These are phyloP conservation scores for Trichodelitschia bisporula DNA, from an alignment of 495 filamentous ascomycete species.

Conservation along the genomic window DNA sequence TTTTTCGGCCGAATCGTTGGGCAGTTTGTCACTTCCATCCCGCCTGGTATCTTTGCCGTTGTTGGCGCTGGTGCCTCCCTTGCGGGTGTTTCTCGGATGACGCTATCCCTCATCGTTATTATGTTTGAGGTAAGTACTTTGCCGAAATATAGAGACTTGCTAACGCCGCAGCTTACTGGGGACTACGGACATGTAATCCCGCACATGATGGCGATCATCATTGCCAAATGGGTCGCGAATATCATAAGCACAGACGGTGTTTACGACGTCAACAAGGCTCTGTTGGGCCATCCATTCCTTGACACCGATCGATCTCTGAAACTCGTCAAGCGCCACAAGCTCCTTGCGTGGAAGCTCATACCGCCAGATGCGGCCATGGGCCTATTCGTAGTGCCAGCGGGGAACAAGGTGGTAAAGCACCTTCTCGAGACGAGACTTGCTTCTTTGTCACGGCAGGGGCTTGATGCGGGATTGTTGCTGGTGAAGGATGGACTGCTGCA, in stretches of 20 bases:
- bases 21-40: slow-evolving; percentile 21
- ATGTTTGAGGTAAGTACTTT: slow-evolving; percentile 24
- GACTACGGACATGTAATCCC: slow-evolving; percentile 24
- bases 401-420: slow-evolving; percentile 19
- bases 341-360: slow-evolving; percentile 21
- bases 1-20: slow-evolving; percentile 30
- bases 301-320: slow-evolving; percentile 23
- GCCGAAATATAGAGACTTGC: slow-evolving; percentile 19
- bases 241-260: slow-evolving; percentile 24
- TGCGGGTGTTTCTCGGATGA: slow-evolving; percentile 32
- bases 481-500: slow-evolving; percentile 20
- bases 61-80: slow-evolving; percentile 32
- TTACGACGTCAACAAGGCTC: slow-evolving; percentile 28
- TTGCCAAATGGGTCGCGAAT: slow-evolving; percentile 33
- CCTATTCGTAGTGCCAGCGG: slow-evolving; percentile 24
- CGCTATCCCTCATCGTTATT: slow-evolving; percentile 29
- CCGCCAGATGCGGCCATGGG: slow-evolving; percentile 27
- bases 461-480: slow-evolving; percentile 29
- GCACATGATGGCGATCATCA: slow-evolving; percentile 32
- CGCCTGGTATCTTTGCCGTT: slow-evolving; percentile 34
- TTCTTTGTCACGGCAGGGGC: slow-evolving; percentile 22
- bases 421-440: slow-evolving; percentile 21
- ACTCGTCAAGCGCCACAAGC: slow-evolving; percentile 15
- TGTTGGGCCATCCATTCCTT: slow-evolving; percentile 31
- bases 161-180: slow-evolving; percentile 11